Evolutionary conservation across 371 early-diverging fungal species (phyloP).

Genomic region (Mortierella sp.): DNA sequence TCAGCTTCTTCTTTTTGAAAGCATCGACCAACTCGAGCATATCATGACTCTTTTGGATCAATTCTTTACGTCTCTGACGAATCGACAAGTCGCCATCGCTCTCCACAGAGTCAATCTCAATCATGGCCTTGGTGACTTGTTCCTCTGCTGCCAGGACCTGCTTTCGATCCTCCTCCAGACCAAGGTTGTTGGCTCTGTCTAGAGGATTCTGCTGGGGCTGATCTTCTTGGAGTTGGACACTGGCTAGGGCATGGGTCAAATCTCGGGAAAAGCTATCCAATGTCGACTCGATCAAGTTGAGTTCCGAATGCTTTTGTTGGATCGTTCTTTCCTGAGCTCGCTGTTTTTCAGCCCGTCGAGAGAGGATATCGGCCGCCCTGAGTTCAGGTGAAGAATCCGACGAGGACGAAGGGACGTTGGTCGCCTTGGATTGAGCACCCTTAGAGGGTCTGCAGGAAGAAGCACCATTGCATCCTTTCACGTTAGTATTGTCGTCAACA

Average conservation of each 20-base stretch:
- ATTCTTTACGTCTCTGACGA: slow-evolving; percentile 41
- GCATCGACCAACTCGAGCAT: slow-evolving; percentile 38
- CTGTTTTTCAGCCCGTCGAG: slow-evolving; percentile 17
- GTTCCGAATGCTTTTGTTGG: slow-evolving; percentile 38
- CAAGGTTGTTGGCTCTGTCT: background rate
- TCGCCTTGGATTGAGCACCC: background rate
- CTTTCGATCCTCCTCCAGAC: slow-evolving; percentile 18
- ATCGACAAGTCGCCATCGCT: slow-evolving; percentile 42
- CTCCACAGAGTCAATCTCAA: slow-evolving; percentile 38
- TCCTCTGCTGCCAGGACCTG: slow-evolving; percentile 27
- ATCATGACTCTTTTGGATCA: slow-evolving; percentile 45
- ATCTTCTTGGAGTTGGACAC: background rate
- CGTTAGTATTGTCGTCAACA: background rate
- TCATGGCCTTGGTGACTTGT: slow-evolving; percentile 37
- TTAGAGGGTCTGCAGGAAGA: background rate
- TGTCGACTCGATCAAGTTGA: slow-evolving; percentile 48
- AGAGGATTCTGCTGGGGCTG: too few species aligned
- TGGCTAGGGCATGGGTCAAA: slow-evolving; percentile 12
- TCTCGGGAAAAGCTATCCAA: slow-evolving; percentile 32
- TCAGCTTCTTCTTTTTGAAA: slow-evolving; percentile 22
- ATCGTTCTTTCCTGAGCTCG: slow-evolving; percentile 13
- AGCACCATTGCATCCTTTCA: background rate
- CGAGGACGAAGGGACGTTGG: slow-evolving; percentile 2
- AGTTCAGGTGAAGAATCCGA: slow-evolving; percentile 27
- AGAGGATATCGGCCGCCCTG: slow-evolving; percentile 31